Conservation (phyloP, 768 basidiomycete genomes). For the Mycena vulgaris region DNA sequence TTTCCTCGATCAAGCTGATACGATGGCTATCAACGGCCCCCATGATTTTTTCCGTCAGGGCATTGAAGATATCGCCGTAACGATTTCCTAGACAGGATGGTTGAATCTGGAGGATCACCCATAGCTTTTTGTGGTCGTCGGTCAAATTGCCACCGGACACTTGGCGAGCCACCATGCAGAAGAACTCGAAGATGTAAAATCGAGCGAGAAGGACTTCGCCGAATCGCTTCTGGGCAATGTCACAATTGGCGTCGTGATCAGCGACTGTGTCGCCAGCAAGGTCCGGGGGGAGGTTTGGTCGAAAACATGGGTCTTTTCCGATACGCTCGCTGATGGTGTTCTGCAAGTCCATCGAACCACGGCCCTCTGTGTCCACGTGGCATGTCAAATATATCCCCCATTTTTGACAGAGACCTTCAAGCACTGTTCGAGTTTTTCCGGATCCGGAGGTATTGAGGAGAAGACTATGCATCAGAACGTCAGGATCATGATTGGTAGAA, state of each 20-base stretch:
- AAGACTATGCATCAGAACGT: conserved; percentile 46
- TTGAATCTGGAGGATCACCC: conserved; percentile 60
- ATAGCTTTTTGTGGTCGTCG: conserved; percentile 49
- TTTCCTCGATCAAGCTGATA: conserved; percentile 4
- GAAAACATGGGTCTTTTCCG: conserved; percentile 53
- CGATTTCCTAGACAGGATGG: conserved; percentile 50
- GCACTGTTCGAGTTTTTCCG: conserved; percentile 60
- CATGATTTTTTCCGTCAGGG: conserved; percentile 49
- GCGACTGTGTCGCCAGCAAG: conserved; percentile 50
- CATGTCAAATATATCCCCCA: conserved; percentile 68
- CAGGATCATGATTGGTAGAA: background rate
- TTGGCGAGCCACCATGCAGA: conserved; percentile 52
- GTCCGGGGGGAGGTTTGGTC: conserved; percentile 49
- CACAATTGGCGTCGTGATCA: conserved; percentile 54
- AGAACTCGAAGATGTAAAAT: conserved; percentile 56
- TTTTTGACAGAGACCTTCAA: conserved; percentile 60
- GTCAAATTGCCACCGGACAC: conserved; percentile 24
- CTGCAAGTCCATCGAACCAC: conserved; percentile 63
- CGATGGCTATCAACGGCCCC: background rate
- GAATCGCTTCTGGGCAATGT: conserved; percentile 56
- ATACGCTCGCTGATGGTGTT: conserved; percentile 56
- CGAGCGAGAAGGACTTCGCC: conserved; percentile 59
- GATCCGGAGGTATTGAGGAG: conserved; percentile 66
- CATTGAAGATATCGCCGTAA: conserved; percentile 58
- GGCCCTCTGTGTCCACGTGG: conserved; percentile 57